A percentile compares a stretch with the other conserved stretches of the same genome.
These are phyloP conservation scores for Trichosporon inkin DNA, from an alignment of 1,284 basidiomycete genomes.

Conservation along the genomic window DNA sequence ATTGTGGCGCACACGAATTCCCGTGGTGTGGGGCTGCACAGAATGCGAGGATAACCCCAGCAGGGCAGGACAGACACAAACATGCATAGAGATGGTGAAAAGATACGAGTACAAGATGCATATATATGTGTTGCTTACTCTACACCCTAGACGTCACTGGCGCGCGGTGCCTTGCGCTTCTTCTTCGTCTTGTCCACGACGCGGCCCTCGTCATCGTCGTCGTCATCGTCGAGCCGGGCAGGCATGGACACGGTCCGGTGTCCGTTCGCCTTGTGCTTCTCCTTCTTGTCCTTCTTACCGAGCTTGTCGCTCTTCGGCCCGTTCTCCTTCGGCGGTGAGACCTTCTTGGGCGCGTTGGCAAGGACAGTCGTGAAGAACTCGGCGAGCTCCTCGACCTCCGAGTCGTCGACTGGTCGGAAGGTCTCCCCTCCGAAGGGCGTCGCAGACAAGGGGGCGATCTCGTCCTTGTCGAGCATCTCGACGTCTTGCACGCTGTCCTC, in stretches of 20 bases:
- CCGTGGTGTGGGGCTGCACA: too few relatives aligned
- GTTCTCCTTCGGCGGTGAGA: conserved; percentile 1
- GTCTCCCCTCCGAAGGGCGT: conserved; percentile 8
- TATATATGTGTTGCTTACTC: conserved; percentile 5
- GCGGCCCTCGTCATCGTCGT: neutral
- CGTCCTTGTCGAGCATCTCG: conserved; percentile 5
- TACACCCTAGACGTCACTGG: conserved; percentile 17
- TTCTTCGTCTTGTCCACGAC: conserved; percentile 8
- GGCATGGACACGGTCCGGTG: conserved; percentile 2
- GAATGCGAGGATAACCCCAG: too few relatives aligned
- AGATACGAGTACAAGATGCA: conserved; percentile 11
- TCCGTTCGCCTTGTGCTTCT: conserved; percentile 15
- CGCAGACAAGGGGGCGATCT: neutral
- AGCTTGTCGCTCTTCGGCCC: conserved; percentile 8
- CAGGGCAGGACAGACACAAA: too few relatives aligned
- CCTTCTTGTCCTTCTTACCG: conserved; percentile 15
- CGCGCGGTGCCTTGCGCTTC: conserved; percentile 25
- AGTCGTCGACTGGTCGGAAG: conserved; percentile 18
- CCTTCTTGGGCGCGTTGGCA: conserved; percentile 8
- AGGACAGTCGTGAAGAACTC: conserved; percentile 18
- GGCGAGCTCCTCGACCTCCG: conserved; percentile 20
- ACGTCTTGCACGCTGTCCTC: conserved; percentile 10
- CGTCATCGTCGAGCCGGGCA: neutral
- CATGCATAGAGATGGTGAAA: too few relatives aligned
- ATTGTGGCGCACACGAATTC: too few relatives aligned